Evolutionary conservation across 306 rosid species (phyloP), one percentile per base, ranked within the genome.

Genomic region (Cicer bijugum): DNA sequence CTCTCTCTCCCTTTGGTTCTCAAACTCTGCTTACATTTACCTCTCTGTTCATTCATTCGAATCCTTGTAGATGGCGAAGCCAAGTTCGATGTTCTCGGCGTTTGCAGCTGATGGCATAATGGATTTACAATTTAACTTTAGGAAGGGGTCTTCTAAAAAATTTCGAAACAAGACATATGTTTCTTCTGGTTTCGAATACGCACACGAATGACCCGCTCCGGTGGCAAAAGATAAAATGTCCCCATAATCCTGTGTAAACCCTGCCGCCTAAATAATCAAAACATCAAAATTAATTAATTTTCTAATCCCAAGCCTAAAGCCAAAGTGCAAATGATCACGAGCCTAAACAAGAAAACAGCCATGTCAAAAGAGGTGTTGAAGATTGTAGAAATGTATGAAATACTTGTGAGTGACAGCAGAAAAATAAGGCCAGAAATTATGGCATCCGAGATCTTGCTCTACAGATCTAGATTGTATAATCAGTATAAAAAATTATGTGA

Each of bases 31-130:
- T 0, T 94, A 94, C 61, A 94, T 94, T 8, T 94, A 71, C 69
- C 90, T 94, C 47, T 94, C 98, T 0, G 98, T 94, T 94, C 98
- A 1, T 94, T 94, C 74, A 91, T 94, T 12, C 98, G 91, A 80
- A 94, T 94, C 97, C 89, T 94, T 0, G 58, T 94, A 20, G 97
- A 91, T 9, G 98, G 98, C 0, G 98, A 94, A 37, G 95, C 96
- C 8, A 85, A 86, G 50, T 94, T 94, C 59, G 85, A 94, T 48
- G 1, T 85, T 0, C 85, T 87, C 83, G 98, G 98, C 1, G 96
- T 94, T 38, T 94, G 8, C 98, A 94, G 85, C 86, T 91, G 0
- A 1, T 87, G 78, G 98, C 23, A 20, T 1, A 20, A 20, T 20
- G 23, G 0, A 20, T 20, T 20, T 20, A 20, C 3, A 20, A 1